Conservation (phyloP, 805 yeast genomes). For the Metschnikowia continentalis region DNA sequence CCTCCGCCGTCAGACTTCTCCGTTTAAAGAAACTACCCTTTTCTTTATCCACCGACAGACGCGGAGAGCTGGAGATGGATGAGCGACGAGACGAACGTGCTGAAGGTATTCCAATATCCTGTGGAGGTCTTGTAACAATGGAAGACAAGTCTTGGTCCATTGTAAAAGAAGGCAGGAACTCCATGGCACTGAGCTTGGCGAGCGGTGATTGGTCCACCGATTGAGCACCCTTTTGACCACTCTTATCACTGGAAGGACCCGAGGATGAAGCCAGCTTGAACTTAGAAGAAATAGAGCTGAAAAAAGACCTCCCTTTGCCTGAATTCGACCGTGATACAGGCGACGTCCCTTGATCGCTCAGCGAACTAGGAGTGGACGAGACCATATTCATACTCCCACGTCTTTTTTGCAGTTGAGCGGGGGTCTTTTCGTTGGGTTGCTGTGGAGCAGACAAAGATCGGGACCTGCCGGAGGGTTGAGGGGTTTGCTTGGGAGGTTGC, state of each 20-base stretch:
- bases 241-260: slow-evolving; percentile 5
- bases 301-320: slow-evolving; percentile 21
- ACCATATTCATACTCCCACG: slow-evolving; percentile 8
- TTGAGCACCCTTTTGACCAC: slow-evolving; percentile 5
- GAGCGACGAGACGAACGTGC: slow-evolving; percentile 9
- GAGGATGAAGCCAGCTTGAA: slow-evolving; percentile 25
- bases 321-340: slow-evolving; percentile 8
- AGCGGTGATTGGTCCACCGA: not conserved
- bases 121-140: slow-evolving; percentile 24
- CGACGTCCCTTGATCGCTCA: not conserved
- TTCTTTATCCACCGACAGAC: slow-evolving; percentile 15
- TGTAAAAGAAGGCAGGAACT: slow-evolving; percentile 3
- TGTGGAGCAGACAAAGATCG: slow-evolving; percentile 23
- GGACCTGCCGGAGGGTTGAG: slow-evolving; percentile 14
- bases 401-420: slow-evolving; percentile 9
- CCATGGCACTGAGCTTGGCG: slow-evolving; percentile 3
- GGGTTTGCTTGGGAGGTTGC: not conserved
- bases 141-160: slow-evolving; percentile 22
- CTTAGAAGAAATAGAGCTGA: slow-evolving; percentile 39
- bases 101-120: slow-evolving; percentile 21
- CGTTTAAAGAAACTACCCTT: slow-evolving; percentile 19
- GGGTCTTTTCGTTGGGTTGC: slow-evolving; percentile 5
- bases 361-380: not conserved
- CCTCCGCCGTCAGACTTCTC: slow-evolving; percentile 12
- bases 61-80: slow-evolving; percentile 8